Evolutionary conservation across 371 early-diverging fungal genomes (phyloP).

Genomic region (Nematocida major): DNA sequence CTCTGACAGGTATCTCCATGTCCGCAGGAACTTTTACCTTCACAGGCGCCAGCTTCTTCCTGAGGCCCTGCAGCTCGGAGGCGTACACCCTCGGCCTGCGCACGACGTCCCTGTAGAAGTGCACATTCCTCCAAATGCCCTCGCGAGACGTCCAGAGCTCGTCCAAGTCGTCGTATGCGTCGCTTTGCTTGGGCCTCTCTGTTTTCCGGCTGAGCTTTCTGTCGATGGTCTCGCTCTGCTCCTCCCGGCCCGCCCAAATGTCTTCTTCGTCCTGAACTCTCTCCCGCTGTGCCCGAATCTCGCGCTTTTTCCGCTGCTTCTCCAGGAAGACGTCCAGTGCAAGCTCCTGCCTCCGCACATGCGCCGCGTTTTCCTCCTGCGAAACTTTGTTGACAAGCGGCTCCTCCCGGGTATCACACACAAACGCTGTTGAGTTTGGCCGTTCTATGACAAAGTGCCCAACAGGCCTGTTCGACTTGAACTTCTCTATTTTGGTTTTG

Average conservation of each 20-base stretch:
- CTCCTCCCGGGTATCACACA: constrained; percentile 10
- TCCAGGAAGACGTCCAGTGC: constrained; percentile 1
- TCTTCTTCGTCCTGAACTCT: constrained; percentile 40
- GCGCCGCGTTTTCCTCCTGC: background rate
- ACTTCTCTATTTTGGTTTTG: constrained; percentile 30
- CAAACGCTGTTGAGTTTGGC: background rate
- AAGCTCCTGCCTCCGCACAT: constrained; percentile 1
- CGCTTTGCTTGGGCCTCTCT: constrained; percentile 6
- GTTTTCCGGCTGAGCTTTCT: constrained; percentile 43
- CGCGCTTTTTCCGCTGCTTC: constrained; percentile 35
- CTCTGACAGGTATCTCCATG: constrained; percentile 1
- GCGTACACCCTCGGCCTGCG: constrained; percentile 32
- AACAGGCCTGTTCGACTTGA: constrained; percentile 13
- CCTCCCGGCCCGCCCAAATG: constrained; percentile 26
- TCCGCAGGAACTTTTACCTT: constrained; percentile 39
- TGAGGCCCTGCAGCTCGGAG: constrained; percentile 10
- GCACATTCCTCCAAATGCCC: constrained; percentile 35
- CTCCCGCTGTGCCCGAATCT: background rate
- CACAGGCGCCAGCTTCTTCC: constrained; percentile 14
- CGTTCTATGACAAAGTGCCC: constrained; percentile 13
- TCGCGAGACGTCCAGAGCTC: constrained; percentile 10
- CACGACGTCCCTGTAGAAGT: constrained; percentile 37
- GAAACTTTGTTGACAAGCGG: constrained; percentile 20
- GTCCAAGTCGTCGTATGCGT: background rate
- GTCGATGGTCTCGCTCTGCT: background rate